These are phyloP conservation scores for Thielaviopsis cerberus DNA, from an alignment of 2,329 filamentous ascomycete genomes.

Conservation along the genomic window DNA sequence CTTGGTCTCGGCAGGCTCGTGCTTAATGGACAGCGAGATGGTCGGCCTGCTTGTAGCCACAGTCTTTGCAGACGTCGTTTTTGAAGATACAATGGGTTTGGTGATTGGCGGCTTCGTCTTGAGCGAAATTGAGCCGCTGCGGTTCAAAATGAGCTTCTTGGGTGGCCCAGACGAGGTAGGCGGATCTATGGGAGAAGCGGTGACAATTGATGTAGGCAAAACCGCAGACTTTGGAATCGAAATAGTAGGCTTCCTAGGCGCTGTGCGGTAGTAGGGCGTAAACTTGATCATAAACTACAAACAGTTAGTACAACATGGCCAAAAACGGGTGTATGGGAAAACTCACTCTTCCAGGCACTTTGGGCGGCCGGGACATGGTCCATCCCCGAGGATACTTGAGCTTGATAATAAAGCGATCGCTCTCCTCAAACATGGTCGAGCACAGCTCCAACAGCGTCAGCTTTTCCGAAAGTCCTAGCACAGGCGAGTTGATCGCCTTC, in stretches of 20 bases:
- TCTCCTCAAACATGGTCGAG: constrained; percentile 29
- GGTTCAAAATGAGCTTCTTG: constrained; percentile 12
- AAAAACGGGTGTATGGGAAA: background rate
- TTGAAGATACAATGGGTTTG: constrained; percentile 2
- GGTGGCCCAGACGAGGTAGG: constrained; percentile 4
- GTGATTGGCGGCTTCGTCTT: constrained; percentile 9
- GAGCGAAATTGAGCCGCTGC: constrained; percentile 11
- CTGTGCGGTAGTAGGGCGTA: constrained; percentile 22
- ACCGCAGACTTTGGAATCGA: background rate
- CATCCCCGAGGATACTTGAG: constrained; percentile 24
- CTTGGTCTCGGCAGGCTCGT: constrained; percentile 4
- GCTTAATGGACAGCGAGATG: constrained; percentile 11
- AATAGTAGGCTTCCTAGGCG: constrained; percentile 4
- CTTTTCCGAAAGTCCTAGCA: constrained; percentile 24
- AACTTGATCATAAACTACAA: constrained; percentile 21
- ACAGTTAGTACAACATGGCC: background rate
- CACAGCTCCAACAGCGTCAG: constrained; percentile 26
- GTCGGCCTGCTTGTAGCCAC: background rate
- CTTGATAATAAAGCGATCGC: constrained; percentile 24
- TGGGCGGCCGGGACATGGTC: constrained; percentile 21
- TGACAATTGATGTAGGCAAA: background rate
- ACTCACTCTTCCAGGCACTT: constrained; percentile 22
- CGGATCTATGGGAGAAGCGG: background rate
- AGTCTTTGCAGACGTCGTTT: background rate
- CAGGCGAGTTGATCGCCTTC: constrained; percentile 23